Base-by-base conservation (phyloP, 2,329 filamentous ascomycete species). In the Pyricularia sp. region DNA sequence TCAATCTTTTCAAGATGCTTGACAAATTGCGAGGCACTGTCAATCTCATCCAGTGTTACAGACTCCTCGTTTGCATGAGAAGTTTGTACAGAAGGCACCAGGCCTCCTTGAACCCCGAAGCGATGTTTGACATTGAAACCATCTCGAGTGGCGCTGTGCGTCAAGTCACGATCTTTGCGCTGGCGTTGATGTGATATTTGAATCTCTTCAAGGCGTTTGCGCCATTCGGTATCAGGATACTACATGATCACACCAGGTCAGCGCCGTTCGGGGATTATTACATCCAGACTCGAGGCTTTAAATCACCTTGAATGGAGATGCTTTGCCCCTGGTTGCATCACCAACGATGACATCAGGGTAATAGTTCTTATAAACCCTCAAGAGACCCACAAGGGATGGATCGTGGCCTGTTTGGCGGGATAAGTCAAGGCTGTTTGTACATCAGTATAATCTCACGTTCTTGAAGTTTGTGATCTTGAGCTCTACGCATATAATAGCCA, bases 291-390 rank as follows among this genome's bases (percentile, higher is more conserved):
- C 26, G 12, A 67, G 65, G 26, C 25, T 68, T 63, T 9, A n/a
- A 25, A 73, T 50, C 75, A 86, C 85, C 77, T 86, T 88, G 77
- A 90, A 90, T 0, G 86, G 82, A 4, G 86, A 85, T 0, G 87
- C 87, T 70, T 85, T 84, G 55, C 87, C 87, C 68, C 83, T 82
- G 33, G 87, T 85, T 4, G 86, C 82, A 71, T 90, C 90, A 26
- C 90, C 91, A 17, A 94, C 85, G 70, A 96, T 92, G 68, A 96
- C 92, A 76, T 97, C 92, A 0, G 93, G 92, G 74, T 94, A 96
- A 78, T 94, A 96, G 76, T 94, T 92, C 76, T 95, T 95, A 81
- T 90, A 96, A n/a, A 94, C 88, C 69, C 90, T 86, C 66, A 96
- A 81, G 23, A 97, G 82, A 3, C 91, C 91, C 55, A 91, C 84